These are phyloP conservation scores for Posidonia oceanica DNA, from an alignment of 116 monocot genomes.

Conservation along the genomic window DNA sequence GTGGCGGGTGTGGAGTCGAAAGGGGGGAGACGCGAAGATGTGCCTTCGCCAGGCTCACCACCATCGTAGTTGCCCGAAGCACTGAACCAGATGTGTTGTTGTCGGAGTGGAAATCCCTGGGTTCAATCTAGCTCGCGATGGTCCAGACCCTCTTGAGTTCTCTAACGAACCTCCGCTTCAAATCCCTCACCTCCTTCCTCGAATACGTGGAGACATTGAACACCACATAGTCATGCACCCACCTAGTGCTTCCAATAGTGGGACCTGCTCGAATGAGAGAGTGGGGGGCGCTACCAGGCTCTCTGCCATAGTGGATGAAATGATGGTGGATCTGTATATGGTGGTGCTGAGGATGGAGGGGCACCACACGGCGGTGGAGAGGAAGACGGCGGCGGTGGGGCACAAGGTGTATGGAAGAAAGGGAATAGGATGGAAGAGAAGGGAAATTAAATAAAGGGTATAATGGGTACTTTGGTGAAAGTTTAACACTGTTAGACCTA, in stretches of 20 bases:
- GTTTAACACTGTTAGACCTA: no score
- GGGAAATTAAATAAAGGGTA: no score
- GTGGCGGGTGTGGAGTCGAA: neutral
- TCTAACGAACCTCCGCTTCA: slow-evolving; percentile 44
- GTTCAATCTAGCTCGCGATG: slow-evolving; percentile 43
- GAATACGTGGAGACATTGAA: slow-evolving; percentile 39
- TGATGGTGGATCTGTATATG: no score
- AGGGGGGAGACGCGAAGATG: neutral
- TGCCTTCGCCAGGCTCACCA: slow-evolving; percentile 9
- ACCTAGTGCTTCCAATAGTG: neutral
- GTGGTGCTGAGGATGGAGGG: no score
- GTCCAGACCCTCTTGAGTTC: slow-evolving; percentile 68
- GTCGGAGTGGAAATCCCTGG: slow-evolving; percentile 18
- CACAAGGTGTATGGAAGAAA: no score
- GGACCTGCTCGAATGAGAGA: neutral
- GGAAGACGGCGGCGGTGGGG: no score
- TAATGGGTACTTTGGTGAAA: no score
- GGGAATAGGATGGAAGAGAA: no score
- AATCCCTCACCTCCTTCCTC: slow-evolving; percentile 34
- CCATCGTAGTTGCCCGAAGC: slow-evolving; percentile 13
- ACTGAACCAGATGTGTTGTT: slow-evolving; percentile 19
- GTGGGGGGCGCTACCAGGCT: no score
- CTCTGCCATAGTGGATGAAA: no score
- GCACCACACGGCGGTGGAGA: no score
- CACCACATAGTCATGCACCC: slow-evolving; percentile 9